phyloP scores from a whole-genome alignment of 257 asterid species.

The Petunia axillaris region DNA sequence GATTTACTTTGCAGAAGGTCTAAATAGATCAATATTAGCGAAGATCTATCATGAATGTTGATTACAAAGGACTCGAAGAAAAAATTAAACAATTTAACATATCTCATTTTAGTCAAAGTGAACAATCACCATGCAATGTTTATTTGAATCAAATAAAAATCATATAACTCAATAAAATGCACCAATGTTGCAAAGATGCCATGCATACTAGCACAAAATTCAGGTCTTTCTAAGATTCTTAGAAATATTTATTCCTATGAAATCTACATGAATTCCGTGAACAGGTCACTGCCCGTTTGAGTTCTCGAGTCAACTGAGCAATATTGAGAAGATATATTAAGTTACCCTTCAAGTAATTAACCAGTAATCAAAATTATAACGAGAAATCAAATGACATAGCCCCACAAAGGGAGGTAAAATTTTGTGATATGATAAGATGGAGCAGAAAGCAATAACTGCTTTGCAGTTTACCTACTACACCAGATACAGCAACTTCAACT shows the following conservation, averaged over 20 bases:
- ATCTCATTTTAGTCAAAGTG: not conserved
- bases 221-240: not conserved
- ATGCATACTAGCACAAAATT: conserved; percentile 12
- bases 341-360: not conserved
- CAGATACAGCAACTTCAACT: conserved; percentile 99
- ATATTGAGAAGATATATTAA: conserved; percentile 10
- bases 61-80: not conserved
- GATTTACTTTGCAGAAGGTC: not conserved
- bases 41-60: not conserved
- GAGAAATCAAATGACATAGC: not conserved
- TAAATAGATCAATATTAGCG: not conserved
- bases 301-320: not conserved
- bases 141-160: not conserved
- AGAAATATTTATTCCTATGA: conserved; percentile 2
- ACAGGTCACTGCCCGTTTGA: not conserved
- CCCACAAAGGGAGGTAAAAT: not conserved
- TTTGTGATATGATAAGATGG: not conserved
- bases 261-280: conserved; percentile 12
- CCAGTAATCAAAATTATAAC: not conserved
- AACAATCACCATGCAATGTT: not conserved
- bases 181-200: not conserved
- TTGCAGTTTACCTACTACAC: conserved; percentile 72
- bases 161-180: conserved; percentile 6
- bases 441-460: conserved; percentile 14
- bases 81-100: not conserved